These are phyloP conservation scores for Chlorella sp. DNA, from an alignment of 139 green algal genomes.

Conservation along the genomic window DNA sequence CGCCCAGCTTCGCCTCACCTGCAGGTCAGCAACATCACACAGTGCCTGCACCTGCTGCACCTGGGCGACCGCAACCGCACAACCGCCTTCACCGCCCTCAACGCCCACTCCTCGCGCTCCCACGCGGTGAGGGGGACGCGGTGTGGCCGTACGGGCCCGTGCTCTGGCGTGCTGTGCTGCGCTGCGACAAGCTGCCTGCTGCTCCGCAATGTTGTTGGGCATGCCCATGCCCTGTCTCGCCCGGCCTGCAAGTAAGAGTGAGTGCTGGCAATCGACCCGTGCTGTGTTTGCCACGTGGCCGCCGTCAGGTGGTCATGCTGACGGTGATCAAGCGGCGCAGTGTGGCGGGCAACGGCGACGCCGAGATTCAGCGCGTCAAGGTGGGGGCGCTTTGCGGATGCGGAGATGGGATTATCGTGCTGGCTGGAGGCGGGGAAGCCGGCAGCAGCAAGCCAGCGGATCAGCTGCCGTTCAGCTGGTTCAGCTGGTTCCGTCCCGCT, in stretches of 20 bases:
- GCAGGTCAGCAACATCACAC: slow-evolving; percentile 64
- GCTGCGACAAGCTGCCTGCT: too few relatives aligned
- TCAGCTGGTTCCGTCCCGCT: neutral
- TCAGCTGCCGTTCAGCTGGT: too few relatives aligned
- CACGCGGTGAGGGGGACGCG: slow-evolving; percentile 64
- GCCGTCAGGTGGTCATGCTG: slow-evolving; percentile 70
- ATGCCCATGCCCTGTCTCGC: too few relatives aligned
- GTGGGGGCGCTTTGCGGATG: neutral
- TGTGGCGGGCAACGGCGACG: slow-evolving; percentile 6
- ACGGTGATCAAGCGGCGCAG: slow-evolving; percentile 75
- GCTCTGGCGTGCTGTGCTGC: too few relatives aligned
- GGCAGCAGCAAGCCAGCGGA: too few relatives aligned
- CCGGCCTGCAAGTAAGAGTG: too few relatives aligned
- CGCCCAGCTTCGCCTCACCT: slow-evolving; percentile 32
- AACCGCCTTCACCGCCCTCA: slow-evolving; percentile 65
- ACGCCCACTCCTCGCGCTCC: slow-evolving; percentile 79
- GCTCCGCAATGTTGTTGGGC: too few relatives aligned
- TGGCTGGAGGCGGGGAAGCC: too few relatives aligned
- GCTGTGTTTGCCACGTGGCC: too few relatives aligned
- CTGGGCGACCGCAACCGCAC: slow-evolving; percentile 78
- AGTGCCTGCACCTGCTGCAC: slow-evolving; percentile 86
- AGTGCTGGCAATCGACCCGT: too few relatives aligned
- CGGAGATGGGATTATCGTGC: too few relatives aligned
- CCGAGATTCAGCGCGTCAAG: slow-evolving; percentile 34
- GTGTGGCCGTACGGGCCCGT: too few relatives aligned